Conservation (phyloP, 164 flowering plant species). For the Berberis vulgaris region DNA sequence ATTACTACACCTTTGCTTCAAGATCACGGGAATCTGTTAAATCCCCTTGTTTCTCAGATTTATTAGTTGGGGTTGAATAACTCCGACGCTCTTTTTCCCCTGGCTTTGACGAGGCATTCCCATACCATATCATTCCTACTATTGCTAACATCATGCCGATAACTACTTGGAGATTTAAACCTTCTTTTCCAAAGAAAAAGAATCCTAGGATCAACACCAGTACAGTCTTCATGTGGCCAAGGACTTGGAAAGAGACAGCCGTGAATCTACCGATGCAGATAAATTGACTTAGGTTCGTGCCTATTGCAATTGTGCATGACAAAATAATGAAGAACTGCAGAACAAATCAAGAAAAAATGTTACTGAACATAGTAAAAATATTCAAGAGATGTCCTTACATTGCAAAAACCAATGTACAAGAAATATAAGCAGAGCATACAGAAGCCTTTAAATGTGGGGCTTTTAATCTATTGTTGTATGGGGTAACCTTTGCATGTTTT, state of each 20-base stretch:
- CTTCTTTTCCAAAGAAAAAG: conserved; percentile 82
- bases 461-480: no score
- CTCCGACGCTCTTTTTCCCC: conserved; percentile 76
- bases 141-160: conserved; percentile 79
- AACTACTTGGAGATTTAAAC: conserved; percentile 72
- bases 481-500: no score
- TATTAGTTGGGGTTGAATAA: conserved; percentile 27
- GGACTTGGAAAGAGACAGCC: conserved; percentile 81
- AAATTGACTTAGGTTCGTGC: conserved; percentile 82
- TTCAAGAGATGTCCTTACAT: no score
- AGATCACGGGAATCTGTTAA: conserved; percentile 29
- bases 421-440: no score
- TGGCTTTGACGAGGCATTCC: conserved; percentile 76
- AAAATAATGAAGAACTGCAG: conserved; percentile 55
- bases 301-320: conserved; percentile 75
- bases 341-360: neutral
- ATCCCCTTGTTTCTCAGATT: conserved; percentile 28
- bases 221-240: conserved; percentile 83
- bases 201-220: conserved; percentile 70
- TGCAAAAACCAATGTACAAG: no score
- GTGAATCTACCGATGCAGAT: conserved; percentile 91
- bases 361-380: neutral
- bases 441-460: no score
- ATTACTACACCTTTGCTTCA: conserved; percentile 37
- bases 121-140: conserved; percentile 86